Evolutionary conservation across 2,329 filamentous ascomycete species (phyloP).

Genomic region (Ophiostoma angusticollis): DNA sequence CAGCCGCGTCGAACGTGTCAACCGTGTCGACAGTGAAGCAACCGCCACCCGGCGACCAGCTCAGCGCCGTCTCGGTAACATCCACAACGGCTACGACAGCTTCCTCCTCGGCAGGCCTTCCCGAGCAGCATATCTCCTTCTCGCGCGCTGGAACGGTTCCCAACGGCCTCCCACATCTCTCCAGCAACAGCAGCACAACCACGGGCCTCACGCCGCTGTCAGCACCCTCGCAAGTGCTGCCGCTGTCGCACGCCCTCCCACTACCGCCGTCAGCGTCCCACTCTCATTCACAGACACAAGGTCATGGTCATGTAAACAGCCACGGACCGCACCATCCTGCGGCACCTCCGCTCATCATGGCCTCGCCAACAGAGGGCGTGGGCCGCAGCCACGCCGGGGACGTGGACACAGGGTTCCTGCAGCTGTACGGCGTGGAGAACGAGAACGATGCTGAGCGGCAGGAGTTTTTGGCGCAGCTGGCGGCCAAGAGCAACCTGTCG

Average conservation of each 20-base stretch:
- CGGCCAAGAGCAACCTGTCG: constrained; percentile 5
- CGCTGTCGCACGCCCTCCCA: not conserved
- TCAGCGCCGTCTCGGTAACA: not conserved
- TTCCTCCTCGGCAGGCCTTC: not conserved
- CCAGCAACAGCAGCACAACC: not conserved
- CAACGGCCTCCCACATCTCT: not conserved
- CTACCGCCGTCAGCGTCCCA: not conserved
- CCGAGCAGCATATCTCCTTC: not conserved
- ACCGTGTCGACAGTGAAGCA: not conserved
- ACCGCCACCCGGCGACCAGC: not conserved
- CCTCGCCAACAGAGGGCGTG: not conserved
- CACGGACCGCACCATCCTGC: not conserved
- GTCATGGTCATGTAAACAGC: not conserved
- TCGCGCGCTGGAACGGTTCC: too few relatives aligned
- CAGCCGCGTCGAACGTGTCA: not conserved
- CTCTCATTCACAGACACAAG: too few relatives aligned
- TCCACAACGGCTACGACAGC: not conserved
- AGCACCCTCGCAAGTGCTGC: too few relatives aligned
- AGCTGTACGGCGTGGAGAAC: constrained; percentile 2
- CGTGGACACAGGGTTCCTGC: constrained; percentile 3
- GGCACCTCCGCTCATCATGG: not conserved
- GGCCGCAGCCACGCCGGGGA: constrained; percentile 2
- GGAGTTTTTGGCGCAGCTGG: constrained; percentile 1
- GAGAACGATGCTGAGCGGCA: constrained; percentile 2
- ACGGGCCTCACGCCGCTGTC: not conserved